Evolutionary conservation across 2,329 filamentous ascomycete species (phyloP), one percentile per base, ranked within the genome.

Genomic region (Zymoseptoria ardabiliae): DNA sequence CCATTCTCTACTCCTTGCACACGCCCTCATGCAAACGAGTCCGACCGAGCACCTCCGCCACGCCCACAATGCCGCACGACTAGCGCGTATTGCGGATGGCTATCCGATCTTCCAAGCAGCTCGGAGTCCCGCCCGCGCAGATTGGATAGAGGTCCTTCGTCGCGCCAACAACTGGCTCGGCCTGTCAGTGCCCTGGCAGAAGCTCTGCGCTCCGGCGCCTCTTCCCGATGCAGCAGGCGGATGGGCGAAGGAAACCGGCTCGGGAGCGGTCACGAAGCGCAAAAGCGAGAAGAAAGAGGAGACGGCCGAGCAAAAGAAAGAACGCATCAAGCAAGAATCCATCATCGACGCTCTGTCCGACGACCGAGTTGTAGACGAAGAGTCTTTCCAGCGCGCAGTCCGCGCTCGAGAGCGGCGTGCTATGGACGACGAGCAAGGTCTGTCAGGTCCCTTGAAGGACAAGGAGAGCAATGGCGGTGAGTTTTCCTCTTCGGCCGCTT

Each of bases 101-200:
- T 92, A 90, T 66, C 90, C 90, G 0, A 82, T 93, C 54, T 93
- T 95, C 70, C 85, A 91, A 63, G 81, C 85, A 0, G 85, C 86
- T 22, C 81, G 87, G 54, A 88, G 84, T 3, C 85, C 88, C 1
- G 85, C 88, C 1, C 85, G 89, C 55, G 83, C 86, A 2, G 90
- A 95, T 73, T 95, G 90, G 90, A 84, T 87, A 53, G 88, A 93
- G 73, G 79, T 93, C 0, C 73, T 94, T 9, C 82, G 85, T 0
- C 82, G 84, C 28, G 80, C 82, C 0, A 79, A 84, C 35, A 88
- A 90, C 69, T 91, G 87, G 86, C 80, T 93, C 55, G 79, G 82
- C 6, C 79, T 94, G 8, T 71, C 74, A 2, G 75, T 80, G 3
- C 79, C 80, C 0, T 94, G 90, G 90, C 88, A 92, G 63, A 77